Percentiles rank a stretch among this genome's conserved stretches.
These are phyloP conservation scores for Hansfordia pulvinata DNA, from an alignment of 2,329 filamentous ascomycete species.

Conservation along the genomic window DNA sequence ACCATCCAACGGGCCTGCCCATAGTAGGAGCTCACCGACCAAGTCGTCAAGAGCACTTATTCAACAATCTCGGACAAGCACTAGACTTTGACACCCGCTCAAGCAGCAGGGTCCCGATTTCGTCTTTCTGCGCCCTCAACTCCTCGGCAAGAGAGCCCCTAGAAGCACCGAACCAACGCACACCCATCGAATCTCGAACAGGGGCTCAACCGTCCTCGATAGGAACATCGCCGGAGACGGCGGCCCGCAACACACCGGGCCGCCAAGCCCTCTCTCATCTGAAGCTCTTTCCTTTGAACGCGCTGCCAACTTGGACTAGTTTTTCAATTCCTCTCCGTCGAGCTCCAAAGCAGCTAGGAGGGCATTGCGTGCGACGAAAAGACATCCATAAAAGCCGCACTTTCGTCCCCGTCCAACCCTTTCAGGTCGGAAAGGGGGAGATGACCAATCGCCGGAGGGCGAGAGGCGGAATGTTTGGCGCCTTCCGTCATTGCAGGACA, in stretches of 20 bases:
- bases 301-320: conserved; percentile 83
- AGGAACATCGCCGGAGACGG: conserved; percentile 13
- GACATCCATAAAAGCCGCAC: conserved; percentile 88
- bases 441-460: no score
- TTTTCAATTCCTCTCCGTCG: conserved; percentile 76
- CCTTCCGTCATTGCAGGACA: conserved; percentile 26
- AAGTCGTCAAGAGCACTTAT: no score
- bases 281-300: conserved; percentile 62
- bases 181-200: conserved; percentile 4
- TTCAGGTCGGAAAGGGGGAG: no score
- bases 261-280: conserved; percentile 10
- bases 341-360: conserved; percentile 32
- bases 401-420: conserved; percentile 33
- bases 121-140: conserved; percentile 11
- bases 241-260: conserved; percentile 8
- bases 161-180: conserved; percentile 4
- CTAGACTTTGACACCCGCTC: conserved; percentile 90
- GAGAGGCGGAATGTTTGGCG: conserved; percentile 37
- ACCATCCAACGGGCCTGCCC: no score
- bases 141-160: conserved; percentile 7
- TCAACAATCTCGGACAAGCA: conserved; percentile 55
- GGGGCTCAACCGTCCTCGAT: conserved; percentile 10
- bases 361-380: conserved; percentile 76
- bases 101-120: conserved; percentile 72
- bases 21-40: no score